A percentile compares a stretch with the other conserved stretches of the same genome.
These are phyloP conservation scores for Aureobasidium sp. DNA, from an alignment of 2,329 filamentous ascomycete species.

Conservation along the genomic window DNA sequence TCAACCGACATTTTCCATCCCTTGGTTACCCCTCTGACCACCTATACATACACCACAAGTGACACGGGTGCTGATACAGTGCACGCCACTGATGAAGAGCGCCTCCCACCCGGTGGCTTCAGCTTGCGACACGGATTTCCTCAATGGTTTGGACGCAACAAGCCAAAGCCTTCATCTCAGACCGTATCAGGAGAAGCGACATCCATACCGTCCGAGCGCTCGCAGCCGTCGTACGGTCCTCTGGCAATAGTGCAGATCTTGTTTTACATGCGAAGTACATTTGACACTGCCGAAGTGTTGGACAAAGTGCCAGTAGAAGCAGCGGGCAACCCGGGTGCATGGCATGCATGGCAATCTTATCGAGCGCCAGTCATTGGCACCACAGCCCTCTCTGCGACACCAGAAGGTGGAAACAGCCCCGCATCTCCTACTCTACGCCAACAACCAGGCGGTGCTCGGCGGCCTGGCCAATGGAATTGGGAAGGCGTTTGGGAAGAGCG, in stretches of 20 bases:
- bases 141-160: conserved; percentile 63
- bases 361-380: conserved; percentile 39
- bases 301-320: conserved; percentile 74
- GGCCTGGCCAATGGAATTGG: conserved; percentile 92
- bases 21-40: conserved; percentile 85
- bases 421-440: conserved; percentile 23
- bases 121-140: conserved; percentile 87
- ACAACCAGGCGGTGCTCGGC: conserved; percentile 42
- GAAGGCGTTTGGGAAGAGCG: conserved; percentile 93
- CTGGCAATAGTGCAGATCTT: conserved; percentile 51
- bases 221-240: conserved; percentile 1
- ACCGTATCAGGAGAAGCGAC: background rate
- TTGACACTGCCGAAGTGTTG: conserved; percentile 69
- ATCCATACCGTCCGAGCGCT: background rate
- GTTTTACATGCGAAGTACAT: conserved; percentile 73
- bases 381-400: conserved; percentile 3
- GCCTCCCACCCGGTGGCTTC: conserved; percentile 81
- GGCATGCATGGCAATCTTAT: conserved; percentile 84
- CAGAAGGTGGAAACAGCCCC: conserved; percentile 18
- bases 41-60: conserved; percentile 82
- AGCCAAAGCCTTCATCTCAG: conserved; percentile 17
- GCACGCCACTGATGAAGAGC: conserved; percentile 74
- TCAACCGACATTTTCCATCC: conserved; percentile 92
- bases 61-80: conserved; percentile 69
- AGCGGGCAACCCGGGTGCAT: conserved; percentile 83